Base-by-base conservation (phyloP, 805 yeast genomes). In the Candida lessepsii region DNA sequence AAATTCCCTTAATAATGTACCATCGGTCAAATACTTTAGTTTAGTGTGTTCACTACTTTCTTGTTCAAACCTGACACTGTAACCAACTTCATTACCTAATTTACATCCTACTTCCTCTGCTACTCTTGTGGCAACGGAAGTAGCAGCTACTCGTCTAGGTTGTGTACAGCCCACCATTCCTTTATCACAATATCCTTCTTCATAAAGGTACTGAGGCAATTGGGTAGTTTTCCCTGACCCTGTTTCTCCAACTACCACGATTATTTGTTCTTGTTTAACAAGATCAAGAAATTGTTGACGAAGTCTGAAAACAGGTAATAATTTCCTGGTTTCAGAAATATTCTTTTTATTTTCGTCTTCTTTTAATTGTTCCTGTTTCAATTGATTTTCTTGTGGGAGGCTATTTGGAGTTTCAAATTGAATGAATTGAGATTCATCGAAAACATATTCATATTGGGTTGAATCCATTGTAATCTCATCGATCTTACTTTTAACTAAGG, bases 171-270 rank as follows among this genome's bases (percentile, higher is more conserved):
- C 96, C 4, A 90, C 72, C n/a, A 46, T 46, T 1, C 44, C 67
- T 0, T 77, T 76, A 26, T 68, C 52, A 1, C 89, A 73, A 51
- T 81, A 88, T 0, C 96, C 96, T 16, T 84, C 90, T 52, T 89
- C 96, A 42, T 78, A 76, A 9, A 90, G 63, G 54, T 81, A 90
- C 53, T 90, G 97, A 0, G 97, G 96, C 8, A 90, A 58, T 58
- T 90, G 97, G 0, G 97, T 90, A 0, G 97, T 90, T 54, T 90
- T 90, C 53, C 97, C 97, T 0, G 96, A 89, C 32, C 97, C 95
- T 0, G 95, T 86, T 56, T 86, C 95, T 42, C 95, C 95, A 28
- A 86, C 91, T 23, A 86, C 78, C 29, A 86, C 80, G 26, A 86
- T 50, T 0, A 83, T 80, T 56, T 86, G 96, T 50, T 83, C 73